Evolutionary conservation across 208 protist species (phyloP).

Genomic region (Acanthamoeba sp.): DNA sequence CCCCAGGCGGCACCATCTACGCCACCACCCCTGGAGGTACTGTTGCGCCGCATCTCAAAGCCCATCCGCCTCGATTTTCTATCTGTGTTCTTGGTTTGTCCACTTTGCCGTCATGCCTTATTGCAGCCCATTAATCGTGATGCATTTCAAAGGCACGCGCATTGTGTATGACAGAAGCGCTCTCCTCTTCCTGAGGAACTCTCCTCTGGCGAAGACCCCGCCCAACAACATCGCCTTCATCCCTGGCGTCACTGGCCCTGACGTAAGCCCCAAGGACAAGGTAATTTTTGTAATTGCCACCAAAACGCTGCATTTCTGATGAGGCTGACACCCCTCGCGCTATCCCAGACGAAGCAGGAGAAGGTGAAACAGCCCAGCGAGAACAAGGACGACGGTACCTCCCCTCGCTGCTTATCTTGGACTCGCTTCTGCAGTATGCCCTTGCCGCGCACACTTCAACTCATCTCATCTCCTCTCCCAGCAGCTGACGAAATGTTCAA

Average conservation of each 20-base stretch:
- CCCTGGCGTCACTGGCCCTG: slow-evolving; percentile 72
- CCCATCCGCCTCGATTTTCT: background rate
- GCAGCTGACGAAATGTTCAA: slow-evolving; percentile 46
- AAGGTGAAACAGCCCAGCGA: slow-evolving; percentile 29
- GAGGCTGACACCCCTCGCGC: background rate
- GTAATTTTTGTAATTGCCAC: background rate
- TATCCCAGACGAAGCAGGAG: background rate
- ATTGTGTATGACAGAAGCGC: slow-evolving; percentile 76
- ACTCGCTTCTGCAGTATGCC: background rate
- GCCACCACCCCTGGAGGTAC: slow-evolving; percentile 75
- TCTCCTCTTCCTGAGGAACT: slow-evolving; percentile 69
- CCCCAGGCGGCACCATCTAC: slow-evolving; percentile 74
- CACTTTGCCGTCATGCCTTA: slow-evolving; percentile 4
- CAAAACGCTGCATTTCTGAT: background rate
- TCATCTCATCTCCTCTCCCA: background rate
- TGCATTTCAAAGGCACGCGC: slow-evolving; percentile 22
- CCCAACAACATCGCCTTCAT: slow-evolving; percentile 76
- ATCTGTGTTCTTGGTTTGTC: background rate
- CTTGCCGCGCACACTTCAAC: background rate
- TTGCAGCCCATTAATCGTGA: background rate
- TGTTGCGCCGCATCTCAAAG: background rate
- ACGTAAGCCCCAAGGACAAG: slow-evolving; percentile 36
- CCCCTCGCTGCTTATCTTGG: background rate
- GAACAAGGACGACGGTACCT: slow-evolving; percentile 47
- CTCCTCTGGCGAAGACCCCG: slow-evolving; percentile 70